These are phyloP conservation scores for Fusarium napiforme DNA, from an alignment of 2,329 filamentous ascomycete species.

Conservation along the genomic window DNA sequence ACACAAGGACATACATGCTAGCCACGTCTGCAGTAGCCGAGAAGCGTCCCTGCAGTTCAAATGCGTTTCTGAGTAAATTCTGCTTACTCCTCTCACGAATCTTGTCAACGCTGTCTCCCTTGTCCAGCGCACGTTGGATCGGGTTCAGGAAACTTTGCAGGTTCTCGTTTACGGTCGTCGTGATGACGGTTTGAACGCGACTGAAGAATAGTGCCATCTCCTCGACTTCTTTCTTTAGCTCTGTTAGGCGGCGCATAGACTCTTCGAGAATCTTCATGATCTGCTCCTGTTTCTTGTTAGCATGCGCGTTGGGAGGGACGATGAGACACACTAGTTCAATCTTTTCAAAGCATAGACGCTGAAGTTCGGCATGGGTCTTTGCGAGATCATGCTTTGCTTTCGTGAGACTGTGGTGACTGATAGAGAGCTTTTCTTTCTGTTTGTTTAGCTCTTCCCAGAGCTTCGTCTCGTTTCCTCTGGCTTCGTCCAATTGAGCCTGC, in stretches of 20 bases:
- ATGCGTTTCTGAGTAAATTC: background rate
- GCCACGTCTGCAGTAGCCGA: background rate
- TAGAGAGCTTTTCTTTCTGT: background rate
- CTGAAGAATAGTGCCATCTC: background rate
- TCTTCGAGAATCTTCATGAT: background rate
- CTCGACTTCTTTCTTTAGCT: background rate
- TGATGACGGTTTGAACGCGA: background rate
- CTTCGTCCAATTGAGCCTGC: background rate
- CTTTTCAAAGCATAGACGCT: background rate
- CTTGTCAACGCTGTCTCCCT: background rate
- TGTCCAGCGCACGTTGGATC: background rate
- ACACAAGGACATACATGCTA: background rate
- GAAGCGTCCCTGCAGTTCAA: background rate
- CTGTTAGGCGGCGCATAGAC: background rate
- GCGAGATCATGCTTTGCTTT: background rate
- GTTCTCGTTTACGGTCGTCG: background rate
- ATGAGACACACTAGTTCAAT: background rate
- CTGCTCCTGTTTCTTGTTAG: background rate
- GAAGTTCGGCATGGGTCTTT: background rate
- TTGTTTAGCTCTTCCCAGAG: background rate
- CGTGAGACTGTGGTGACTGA: background rate
- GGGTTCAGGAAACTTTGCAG: background rate
- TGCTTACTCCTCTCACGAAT: background rate
- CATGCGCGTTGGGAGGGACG: accelerated
- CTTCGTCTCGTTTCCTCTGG: background rate